Percentiles rank a stretch among this genome's conserved stretches.
Conservation (phyloP, 371 early-diverging fungal genomes). For the Mortierella sp. region DNA sequence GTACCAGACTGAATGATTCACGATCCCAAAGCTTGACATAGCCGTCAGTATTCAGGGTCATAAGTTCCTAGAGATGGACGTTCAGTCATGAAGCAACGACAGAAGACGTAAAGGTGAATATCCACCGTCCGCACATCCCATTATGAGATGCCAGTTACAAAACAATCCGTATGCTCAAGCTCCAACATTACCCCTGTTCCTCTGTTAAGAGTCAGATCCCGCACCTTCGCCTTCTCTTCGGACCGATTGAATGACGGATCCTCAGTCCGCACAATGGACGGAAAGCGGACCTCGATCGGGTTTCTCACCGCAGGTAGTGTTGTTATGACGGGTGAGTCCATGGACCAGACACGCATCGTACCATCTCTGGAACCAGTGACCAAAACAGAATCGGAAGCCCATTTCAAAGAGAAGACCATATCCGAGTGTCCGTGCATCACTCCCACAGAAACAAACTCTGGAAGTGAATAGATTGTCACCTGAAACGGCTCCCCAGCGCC, state of each 20-base stretch:
- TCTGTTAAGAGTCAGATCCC: conserved; percentile 42
- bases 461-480: conserved; percentile 61
- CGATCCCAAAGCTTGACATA: conserved; percentile 63
- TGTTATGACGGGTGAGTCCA: conserved; percentile 27
- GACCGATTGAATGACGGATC: no score
- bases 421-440: conserved; percentile 68
- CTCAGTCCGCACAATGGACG: conserved; percentile 14
- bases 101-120: background rate
- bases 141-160: no score
- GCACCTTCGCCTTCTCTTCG: conserved; percentile 36
- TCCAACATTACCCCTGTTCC: conserved; percentile 11
- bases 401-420: conserved; percentile 71
- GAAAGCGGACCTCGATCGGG: conserved; percentile 35
- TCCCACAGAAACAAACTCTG: conserved; percentile 51
- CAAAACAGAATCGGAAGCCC: conserved; percentile 64
- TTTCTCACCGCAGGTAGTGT: conserved; percentile 15
- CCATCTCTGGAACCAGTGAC: conserved; percentile 73
- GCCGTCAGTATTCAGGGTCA: conserved; percentile 52
- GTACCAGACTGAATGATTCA: conserved; percentile 33
- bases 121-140: no score
- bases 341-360: conserved; percentile 57
- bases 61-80: conserved; percentile 25
- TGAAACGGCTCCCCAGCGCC: conserved; percentile 68
- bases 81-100: background rate
- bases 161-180: no score